A percentile compares a stretch with the other conserved stretches of the same genome.
These are phyloP conservation scores for Fusarium palustre DNA, from an alignment of 2,329 filamentous ascomycete genomes.

Conservation along the genomic window DNA sequence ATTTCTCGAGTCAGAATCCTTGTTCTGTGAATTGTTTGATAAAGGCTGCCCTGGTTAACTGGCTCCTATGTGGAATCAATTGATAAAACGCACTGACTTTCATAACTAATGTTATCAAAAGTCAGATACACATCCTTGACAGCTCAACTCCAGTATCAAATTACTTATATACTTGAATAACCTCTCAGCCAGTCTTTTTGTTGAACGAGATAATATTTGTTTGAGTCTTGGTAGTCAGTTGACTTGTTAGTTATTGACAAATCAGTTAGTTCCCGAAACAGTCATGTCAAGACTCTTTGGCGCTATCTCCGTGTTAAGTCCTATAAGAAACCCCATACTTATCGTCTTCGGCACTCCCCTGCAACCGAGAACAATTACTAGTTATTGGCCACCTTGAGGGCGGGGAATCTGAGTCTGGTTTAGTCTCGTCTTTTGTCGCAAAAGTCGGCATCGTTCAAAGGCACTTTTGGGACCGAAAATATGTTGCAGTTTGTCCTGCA, in stretches of 20 bases:
- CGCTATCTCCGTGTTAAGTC: slow-evolving; percentile 25
- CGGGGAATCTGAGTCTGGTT: not conserved
- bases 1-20: not conserved
- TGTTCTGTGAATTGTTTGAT: not conserved
- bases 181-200: not conserved
- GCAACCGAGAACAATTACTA: slow-evolving; percentile 25
- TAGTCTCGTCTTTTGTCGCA: slow-evolving; percentile 11
- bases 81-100: not conserved
- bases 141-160: not conserved
- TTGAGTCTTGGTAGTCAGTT: not conserved
- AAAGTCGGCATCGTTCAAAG: slow-evolving; percentile 14
- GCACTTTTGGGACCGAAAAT: not conserved
- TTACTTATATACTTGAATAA: not conserved
- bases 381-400: slow-evolving; percentile 30
- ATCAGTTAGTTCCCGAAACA: slow-evolving; percentile 6
- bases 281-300: not conserved
- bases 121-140: not conserved
- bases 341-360: slow-evolving; percentile 34
- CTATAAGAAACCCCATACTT: slow-evolving; percentile 19
- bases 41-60: not conserved
- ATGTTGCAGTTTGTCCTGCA: not conserved
- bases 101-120: not conserved
- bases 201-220: not conserved
- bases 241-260: not conserved
- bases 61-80: not conserved